phyloP scores from a whole-genome alignment of 1,284 basidiomycete genomes.

The Mycena sp. region DNA sequence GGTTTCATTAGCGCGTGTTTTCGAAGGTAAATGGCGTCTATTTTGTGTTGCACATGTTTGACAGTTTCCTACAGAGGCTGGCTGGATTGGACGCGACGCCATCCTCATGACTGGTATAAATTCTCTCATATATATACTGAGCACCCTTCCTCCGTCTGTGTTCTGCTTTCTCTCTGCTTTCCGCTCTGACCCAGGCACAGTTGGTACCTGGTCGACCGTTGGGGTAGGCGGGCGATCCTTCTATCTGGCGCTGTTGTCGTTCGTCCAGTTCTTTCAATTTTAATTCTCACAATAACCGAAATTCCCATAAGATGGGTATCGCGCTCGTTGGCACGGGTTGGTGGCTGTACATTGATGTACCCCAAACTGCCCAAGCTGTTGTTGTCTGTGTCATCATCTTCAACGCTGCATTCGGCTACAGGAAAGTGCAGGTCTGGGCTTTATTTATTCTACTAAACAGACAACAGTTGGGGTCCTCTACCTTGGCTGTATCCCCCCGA shows the following conservation, averaged over 20 bases:
- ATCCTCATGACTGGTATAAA: constrained; percentile 98
- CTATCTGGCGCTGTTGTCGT: constrained; percentile 92
- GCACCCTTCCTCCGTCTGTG: constrained; percentile 83
- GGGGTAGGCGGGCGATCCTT: constrained; percentile 91
- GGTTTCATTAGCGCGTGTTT: constrained; percentile 69
- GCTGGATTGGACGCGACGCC: constrained; percentile 97
- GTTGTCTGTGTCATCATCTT: constrained; percentile 93
- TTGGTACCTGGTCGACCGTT: constrained; percentile 95
- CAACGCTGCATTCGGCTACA: constrained; percentile 94
- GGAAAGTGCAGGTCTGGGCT: constrained; percentile 40
- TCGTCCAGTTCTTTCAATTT: constrained; percentile 41
- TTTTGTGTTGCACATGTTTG: not conserved
- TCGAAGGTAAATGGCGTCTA: constrained; percentile 71
- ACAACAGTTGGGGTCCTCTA: constrained; percentile 74
- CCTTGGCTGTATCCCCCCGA: constrained; percentile 92
- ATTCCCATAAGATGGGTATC: constrained; percentile 70
- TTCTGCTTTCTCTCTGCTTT: not conserved
- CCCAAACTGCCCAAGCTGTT: constrained; percentile 87
- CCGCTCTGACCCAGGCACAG: constrained; percentile 50
- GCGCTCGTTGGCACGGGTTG: constrained; percentile 85
- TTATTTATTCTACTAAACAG: constrained; percentile 11
- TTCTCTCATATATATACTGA: constrained; percentile 85
- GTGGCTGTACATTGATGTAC: constrained; percentile 94
- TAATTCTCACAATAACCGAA: constrained; percentile 9
- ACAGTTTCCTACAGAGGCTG: constrained; percentile 71